These are phyloP conservation scores for Calocera viscosa DNA, from an alignment of 768 basidiomycete genomes.

Conservation along the genomic window DNA sequence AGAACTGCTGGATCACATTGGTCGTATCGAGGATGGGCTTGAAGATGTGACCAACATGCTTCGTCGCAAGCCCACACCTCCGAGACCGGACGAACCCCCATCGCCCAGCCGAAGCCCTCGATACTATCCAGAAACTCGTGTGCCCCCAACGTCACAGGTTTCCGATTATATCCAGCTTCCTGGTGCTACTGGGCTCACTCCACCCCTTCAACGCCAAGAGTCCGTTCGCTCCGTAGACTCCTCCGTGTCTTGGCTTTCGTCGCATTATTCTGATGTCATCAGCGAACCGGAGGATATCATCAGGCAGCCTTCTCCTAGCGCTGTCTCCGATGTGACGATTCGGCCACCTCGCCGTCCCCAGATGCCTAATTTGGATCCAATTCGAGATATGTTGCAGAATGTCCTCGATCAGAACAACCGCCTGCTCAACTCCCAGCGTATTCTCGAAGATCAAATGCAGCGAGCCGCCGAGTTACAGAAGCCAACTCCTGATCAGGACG, in stretches of 20 bases:
- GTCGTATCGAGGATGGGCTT: slow-evolving; percentile 56
- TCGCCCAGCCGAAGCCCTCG: slow-evolving; percentile 24
- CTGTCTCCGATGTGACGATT: neutral
- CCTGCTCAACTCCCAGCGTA: slow-evolving; percentile 53
- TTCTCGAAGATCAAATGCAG: slow-evolving; percentile 37
- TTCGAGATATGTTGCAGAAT: slow-evolving; percentile 43
- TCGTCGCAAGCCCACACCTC: slow-evolving; percentile 34
- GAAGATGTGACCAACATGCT: slow-evolving; percentile 36
- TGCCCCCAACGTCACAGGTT: neutral
- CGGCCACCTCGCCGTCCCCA: slow-evolving; percentile 9
- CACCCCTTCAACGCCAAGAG: neutral
- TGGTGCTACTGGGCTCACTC: neutral
- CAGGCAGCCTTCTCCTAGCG: neutral
- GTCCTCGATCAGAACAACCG: slow-evolving; percentile 48
- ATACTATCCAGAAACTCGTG: neutral
- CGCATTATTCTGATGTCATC: slow-evolving; percentile 63
- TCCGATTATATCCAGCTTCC: neutral
- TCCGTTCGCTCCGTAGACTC: slow-evolving; percentile 9
- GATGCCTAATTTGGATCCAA: slow-evolving; percentile 24
- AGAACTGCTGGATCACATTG: slow-evolving; percentile 53
- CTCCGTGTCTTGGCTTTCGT: slow-evolving; percentile 37
- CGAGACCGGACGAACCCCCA: slow-evolving; percentile 33
- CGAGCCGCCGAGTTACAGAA: slow-evolving; percentile 35
- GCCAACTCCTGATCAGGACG: slow-evolving; percentile 32
- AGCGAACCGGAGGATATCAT: slow-evolving; percentile 21